Base-by-base conservation (phyloP, 2,329 filamentous ascomycete species). In the Trichoderma semiorbis region DNA sequence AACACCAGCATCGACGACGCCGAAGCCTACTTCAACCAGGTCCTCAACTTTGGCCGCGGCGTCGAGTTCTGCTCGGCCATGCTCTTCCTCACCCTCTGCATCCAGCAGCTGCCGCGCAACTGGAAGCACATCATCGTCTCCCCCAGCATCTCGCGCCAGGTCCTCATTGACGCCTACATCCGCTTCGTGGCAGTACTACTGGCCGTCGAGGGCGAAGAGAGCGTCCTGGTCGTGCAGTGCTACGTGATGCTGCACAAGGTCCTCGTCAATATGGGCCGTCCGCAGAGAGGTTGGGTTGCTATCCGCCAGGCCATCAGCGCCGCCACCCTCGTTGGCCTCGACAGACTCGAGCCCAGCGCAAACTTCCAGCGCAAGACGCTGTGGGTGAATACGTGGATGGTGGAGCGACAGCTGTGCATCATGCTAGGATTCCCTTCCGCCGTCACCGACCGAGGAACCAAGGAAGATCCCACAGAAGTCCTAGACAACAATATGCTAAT, bases 201-300 rank as follows among this genome's bases (percentile, higher is more conserved):
- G 18, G 77, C 85, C 14, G 80, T 81, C 14, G 84, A 87, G 68
- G 85, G 87, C 69, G 83, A 86, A 62, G 83, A 84, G 11, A 87
- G 83, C 1, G 74, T 88, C 0, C 84, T 88, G 64, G 85, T 84
- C 3, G 81, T 90, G 70, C 86, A 89, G 75, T 85, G 84, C 64
- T 80, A 86, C 55, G 79, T 85, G 63, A 76, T 90, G 14, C 81
- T 85, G 53, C 81, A 83, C 14, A 89, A 88, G 75, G 83, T 86
- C 73, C 85, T 87, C 73, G 79, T 87, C 66, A 86, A 88, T 71
- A 84, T 87, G 73, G 88, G 88, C 3, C 84, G 85, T 55, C 87
- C 88, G 12, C 84, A 86, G 43, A 83, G 85, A 73, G 84, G 85
- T 1, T 90, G 88, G 88, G 79, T 87, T 6, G 77, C 83, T 10